A percentile compares a stretch with the other conserved stretches of the same genome.
Evolutionary conservation across 1,139 yeast species (phyloP).

Genomic region (Diutina rugosa): DNA sequence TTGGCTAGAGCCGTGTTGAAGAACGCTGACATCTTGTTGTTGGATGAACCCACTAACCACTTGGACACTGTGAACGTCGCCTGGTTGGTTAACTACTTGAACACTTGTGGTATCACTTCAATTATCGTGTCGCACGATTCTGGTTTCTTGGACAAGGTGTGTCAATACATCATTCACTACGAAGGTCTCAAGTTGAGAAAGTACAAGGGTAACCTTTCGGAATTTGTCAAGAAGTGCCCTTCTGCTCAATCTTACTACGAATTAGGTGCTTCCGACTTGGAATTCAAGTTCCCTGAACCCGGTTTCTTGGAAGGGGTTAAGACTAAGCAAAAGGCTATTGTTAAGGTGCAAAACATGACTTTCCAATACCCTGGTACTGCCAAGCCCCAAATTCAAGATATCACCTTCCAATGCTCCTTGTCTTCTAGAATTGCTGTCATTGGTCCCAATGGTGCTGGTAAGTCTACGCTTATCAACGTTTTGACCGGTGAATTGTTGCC

Average conservation of each 20-base stretch:
- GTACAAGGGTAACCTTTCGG: constrained; percentile 99
- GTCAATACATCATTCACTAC: constrained; percentile 97
- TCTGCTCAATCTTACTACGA: constrained; percentile 98
- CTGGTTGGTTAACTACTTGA: constrained; percentile 98
- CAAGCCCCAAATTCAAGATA: constrained; percentile 84
- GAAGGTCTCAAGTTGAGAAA: constrained; percentile 99
- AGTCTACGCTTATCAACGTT: constrained; percentile 94
- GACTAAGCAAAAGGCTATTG: constrained; percentile 99
- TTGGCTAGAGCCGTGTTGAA: constrained; percentile 98
- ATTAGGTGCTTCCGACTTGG: constrained; percentile 93
- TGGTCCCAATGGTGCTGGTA: constrained; percentile 99
- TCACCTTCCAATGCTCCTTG: constrained; percentile 96
- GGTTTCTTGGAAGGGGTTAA: constrained; percentile 99
- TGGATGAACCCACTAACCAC: constrained; percentile 99
- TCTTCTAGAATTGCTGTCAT: constrained; percentile 99
- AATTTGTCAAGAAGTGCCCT: constrained; percentile 97
- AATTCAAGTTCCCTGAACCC: constrained; percentile 97
- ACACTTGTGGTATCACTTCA: constrained; percentile 96
- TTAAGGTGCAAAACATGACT: constrained; percentile 89
- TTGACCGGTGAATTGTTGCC: constrained; percentile 99
- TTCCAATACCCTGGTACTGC: constrained; percentile 99
- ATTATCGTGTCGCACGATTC: constrained; percentile 98
- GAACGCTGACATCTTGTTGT: constrained; percentile 94
- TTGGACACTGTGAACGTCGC: constrained; percentile 98
- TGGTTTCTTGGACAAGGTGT: constrained; percentile 96